phyloP scores from a whole-genome alignment of 2,329 filamentous ascomycete genomes.

The Acrodontium crateriforme region DNA sequence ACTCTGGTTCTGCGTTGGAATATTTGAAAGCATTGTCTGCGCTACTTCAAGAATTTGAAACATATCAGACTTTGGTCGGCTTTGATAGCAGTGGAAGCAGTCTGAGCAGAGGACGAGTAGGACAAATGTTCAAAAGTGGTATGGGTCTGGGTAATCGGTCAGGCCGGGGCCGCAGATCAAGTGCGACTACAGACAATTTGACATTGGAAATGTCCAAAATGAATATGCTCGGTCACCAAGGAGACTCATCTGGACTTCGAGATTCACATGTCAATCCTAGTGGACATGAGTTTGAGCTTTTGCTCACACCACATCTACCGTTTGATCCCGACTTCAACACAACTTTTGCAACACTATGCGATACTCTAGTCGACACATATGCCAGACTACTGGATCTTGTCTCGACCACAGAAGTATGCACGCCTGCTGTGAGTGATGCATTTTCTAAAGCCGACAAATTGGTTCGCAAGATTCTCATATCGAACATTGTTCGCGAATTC shows the following conservation, averaged over 20 bases:
- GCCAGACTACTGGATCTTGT: slow-evolving; percentile 62
- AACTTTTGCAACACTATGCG: slow-evolving; percentile 89
- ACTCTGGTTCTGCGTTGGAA: slow-evolving; percentile 59
- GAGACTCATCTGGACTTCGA: slow-evolving; percentile 10
- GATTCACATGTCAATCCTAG: too few species aligned
- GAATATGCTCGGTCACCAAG: slow-evolving; percentile 8
- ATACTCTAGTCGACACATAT: slow-evolving; percentile 89
- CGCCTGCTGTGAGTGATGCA: slow-evolving; percentile 53
- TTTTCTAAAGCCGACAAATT: slow-evolving; percentile 82
- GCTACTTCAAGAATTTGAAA: slow-evolving; percentile 80
- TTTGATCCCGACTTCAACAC: slow-evolving; percentile 97
- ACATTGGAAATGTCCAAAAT: slow-evolving; percentile 7
- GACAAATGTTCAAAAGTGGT: slow-evolving; percentile 37
- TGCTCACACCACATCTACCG: slow-evolving; percentile 81
- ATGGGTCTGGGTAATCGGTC: slow-evolving; percentile 23
- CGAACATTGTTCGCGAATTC: slow-evolving; percentile 79
- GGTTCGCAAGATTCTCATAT: slow-evolving; percentile 77
- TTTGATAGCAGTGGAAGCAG: slow-evolving; percentile 52
- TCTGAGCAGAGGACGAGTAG: slow-evolving; percentile 61
- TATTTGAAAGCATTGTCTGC: slow-evolving; percentile 78
- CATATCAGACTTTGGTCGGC: slow-evolving; percentile 75
- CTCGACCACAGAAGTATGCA: slow-evolving; percentile 59
- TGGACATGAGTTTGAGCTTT: slow-evolving; percentile 70
- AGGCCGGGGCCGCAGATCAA: slow-evolving; percentile 35
- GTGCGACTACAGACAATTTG: slow-evolving; percentile 47